Percentiles rank a stretch among this genome's conserved stretches.
These are phyloP conservation scores for Beta lomatogona DNA, from an alignment of 179 eudicot species.

Conservation along the genomic window DNA sequence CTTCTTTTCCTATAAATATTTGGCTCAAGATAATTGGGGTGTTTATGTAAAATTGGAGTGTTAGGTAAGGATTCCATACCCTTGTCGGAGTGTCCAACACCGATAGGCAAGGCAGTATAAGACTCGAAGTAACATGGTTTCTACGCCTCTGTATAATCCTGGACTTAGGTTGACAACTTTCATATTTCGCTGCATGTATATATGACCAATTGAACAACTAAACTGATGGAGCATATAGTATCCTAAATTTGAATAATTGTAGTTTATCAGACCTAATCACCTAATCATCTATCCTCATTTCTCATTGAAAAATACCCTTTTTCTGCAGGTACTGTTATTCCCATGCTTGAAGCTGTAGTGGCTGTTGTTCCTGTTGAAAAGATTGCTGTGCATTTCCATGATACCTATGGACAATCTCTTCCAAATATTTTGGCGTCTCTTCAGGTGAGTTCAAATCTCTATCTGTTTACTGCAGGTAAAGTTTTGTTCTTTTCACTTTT, in stretches of 20 bases:
- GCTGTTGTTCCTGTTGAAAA: conserved; percentile 80
- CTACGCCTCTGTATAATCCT: neutral
- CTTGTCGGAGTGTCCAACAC: too few species aligned
- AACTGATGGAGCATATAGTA: neutral
- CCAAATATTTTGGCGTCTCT: conserved; percentile 88
- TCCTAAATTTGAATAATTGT: neutral
- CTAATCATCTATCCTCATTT: neutral
- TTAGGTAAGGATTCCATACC: too few species aligned
- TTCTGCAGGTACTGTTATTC: conserved; percentile 74
- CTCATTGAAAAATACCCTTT: neutral
- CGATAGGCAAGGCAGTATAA: neutral
- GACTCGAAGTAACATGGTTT: neutral
- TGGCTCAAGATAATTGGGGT: too few species aligned
- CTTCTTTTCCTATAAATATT: too few species aligned
- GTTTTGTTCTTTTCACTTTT: too few species aligned
- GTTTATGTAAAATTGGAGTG: too few species aligned
- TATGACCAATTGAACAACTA: neutral
- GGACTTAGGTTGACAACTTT: neutral
- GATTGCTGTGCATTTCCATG: conserved; percentile 97
- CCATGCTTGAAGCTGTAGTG: conserved; percentile 94
- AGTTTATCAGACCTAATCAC: neutral
- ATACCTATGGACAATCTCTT: conserved; percentile 98
- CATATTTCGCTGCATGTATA: neutral
- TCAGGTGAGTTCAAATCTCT: conserved; percentile 54
- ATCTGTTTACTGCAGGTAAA: neutral